phyloP scores from a whole-genome alignment of 176 grass and related monocot species.

The Saccharum officinarum region DNA sequence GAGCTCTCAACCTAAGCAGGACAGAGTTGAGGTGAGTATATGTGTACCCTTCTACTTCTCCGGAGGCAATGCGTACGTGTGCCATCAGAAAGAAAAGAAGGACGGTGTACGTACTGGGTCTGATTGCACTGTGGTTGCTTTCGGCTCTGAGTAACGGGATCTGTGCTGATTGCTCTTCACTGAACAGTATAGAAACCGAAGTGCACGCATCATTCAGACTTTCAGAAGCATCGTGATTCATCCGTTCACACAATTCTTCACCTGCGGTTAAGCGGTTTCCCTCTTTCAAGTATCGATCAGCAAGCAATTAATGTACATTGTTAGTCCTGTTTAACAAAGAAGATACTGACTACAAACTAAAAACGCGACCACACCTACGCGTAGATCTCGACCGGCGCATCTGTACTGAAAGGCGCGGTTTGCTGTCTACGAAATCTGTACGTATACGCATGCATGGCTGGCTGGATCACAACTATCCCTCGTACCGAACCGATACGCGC shows the following conservation, averaged over 20 bases:
- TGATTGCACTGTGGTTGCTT: slow-evolving; percentile 37
- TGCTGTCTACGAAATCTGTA: neutral
- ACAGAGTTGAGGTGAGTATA: neutral
- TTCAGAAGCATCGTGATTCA: neutral
- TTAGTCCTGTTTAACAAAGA: neutral
- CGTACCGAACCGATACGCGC: neutral
- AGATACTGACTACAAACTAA: neutral
- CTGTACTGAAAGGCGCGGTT: neutral
- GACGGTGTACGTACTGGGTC: neutral
- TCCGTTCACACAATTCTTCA: neutral
- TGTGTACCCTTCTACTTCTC: neutral
- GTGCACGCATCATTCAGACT: neutral
- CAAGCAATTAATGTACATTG: neutral
- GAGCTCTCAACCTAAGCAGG: neutral
- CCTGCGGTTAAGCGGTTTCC: neutral
- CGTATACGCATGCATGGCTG: slow-evolving; percentile 11
- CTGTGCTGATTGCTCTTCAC: neutral
- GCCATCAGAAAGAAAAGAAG: slow-evolving; percentile 11
- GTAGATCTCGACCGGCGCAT: neutral
- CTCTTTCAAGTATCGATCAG: neutral
- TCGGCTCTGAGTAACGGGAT: slow-evolving; percentile 40
- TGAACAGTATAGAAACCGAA: neutral
- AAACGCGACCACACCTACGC: neutral
- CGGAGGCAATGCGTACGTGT: slow-evolving; percentile 9
- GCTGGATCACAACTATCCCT: neutral